These are phyloP conservation scores for Citrus hindsii DNA, from an alignment of 345 rosid species.

Conservation along the genomic window DNA sequence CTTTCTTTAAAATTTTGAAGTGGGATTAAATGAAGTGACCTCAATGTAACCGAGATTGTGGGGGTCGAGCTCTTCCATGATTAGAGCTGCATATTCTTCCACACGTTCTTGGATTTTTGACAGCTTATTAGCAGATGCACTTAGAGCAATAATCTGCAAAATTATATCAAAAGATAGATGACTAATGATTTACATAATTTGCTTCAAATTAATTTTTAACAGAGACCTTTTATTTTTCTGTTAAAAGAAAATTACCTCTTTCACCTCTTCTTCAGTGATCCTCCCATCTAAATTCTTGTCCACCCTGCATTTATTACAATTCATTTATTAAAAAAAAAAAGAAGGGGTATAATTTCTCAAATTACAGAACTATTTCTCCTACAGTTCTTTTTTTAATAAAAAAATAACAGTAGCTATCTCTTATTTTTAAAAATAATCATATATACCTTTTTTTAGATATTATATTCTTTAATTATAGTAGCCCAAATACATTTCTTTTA, in stretches of 20 bases:
- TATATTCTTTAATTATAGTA: too few relatives aligned
- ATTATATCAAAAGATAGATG: not conserved
- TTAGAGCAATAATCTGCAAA: constrained; percentile 66
- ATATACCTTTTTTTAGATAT: too few relatives aligned
- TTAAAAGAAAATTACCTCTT: constrained; percentile 42
- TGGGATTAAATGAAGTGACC: constrained; percentile 27
- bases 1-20: not conserved
- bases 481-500: too few relatives aligned
- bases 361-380: not conserved
- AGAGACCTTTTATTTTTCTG: not conserved
- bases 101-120: constrained; percentile 64
- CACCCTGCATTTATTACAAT: constrained; percentile 48
- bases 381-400: too few relatives aligned
- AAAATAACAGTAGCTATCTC: too few relatives aligned
- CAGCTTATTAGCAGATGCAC: constrained; percentile 78
- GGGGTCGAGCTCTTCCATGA: constrained; percentile 86
- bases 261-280: constrained; percentile 69
- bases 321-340: not conserved
- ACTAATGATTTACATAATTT: not conserved
- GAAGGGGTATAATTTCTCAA: not conserved
- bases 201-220: not conserved
- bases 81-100: constrained; percentile 79
- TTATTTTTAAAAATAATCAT: too few relatives aligned
- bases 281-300: constrained; percentile 79
- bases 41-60: constrained; percentile 68